Evolutionary conservation across 2,329 filamentous ascomycete species (phyloP), one percentile per base, ranked within the genome.

Genomic region (Phialocephala sp.): DNA sequence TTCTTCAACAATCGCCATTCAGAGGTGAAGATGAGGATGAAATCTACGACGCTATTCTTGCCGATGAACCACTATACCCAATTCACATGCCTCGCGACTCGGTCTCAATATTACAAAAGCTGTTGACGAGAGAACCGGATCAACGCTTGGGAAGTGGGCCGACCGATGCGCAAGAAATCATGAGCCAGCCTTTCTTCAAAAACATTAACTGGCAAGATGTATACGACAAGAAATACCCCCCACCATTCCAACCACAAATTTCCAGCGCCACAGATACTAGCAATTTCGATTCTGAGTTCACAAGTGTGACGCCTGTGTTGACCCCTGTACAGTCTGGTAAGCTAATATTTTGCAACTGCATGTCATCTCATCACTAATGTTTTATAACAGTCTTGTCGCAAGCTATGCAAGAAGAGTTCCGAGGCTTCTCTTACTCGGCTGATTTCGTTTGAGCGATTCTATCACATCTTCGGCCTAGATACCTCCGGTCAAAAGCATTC

Each of bases 201-300:
- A 97, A 95, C 77, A 92, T 98, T 78, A 97, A 95, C 80, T 99
- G 95, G 95, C 95, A 99, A 71, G 95, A 99, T 76, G 93, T 99
- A 68, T 98, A 97, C 79, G 87, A 97, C 81, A 99, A 98, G 87
- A 88, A 93, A 41, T 88, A 97, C 22, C 86, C 89, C 61, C 91
- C 95, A 62, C 95, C 95, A 0, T 98, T 97, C 82, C 80, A 94
- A 79, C 95, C 95, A 20, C 87, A 88, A 43, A 97, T 99, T 74
- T 95, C 91, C 80, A 96, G 87, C 77, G 87, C 94, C 9, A 97
- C 95, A 52, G 95, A 99, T 81, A 99, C 95, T n/a, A 97, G 94
- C 84, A 99, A 99, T 82, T 99, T 99, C 79, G 95, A 99, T 78
- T 93, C 92, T 56, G 95, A 99, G 78, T 99, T 99, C 77, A 99